Evolutionary conservation across 139 green algal genomes (phyloP).

Genomic region (Tetraselmis striata): DNA sequence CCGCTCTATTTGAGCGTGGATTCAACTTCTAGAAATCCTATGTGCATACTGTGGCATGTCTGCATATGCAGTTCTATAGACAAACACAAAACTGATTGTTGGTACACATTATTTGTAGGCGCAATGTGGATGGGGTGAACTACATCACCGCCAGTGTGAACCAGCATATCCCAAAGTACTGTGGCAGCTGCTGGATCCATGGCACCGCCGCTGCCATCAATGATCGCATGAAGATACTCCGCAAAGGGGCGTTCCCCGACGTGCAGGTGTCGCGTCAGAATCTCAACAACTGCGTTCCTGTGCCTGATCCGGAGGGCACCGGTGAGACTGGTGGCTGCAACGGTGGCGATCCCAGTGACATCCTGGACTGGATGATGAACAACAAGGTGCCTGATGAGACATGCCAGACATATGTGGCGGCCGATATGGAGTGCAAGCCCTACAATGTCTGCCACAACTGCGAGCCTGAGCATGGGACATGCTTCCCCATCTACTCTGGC

Average conservation of each 20-base stretch:
- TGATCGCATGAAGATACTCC: conserved; percentile 53
- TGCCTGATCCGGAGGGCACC: neutral
- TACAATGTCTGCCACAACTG: conserved; percentile 36
- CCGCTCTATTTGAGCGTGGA: too few relatives aligned
- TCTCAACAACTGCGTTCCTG: conserved; percentile 50
- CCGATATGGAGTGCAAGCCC: conserved; percentile 33
- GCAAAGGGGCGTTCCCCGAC: conserved; percentile 43
- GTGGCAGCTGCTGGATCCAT: conserved; percentile 53
- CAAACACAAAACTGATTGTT: too few relatives aligned
- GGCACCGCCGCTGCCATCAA: conserved; percentile 45
- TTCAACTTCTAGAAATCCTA: too few relatives aligned
- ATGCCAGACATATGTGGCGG: conserved; percentile 51
- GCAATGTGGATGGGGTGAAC: conserved; percentile 39
- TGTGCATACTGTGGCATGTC: too few relatives aligned
- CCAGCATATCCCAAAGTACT: conserved; percentile 45
- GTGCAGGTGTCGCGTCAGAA: conserved; percentile 46
- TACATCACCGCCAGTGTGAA: conserved; percentile 40
- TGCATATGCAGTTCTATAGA: too few relatives aligned
- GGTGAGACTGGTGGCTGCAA: conserved; percentile 17
- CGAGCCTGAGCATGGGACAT: conserved; percentile 15
- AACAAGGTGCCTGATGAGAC: conserved; percentile 47
- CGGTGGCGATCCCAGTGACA: conserved; percentile 32
- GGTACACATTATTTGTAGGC: too few relatives aligned
- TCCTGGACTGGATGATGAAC: conserved; percentile 39
- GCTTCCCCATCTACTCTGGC: conserved; percentile 13